Evolutionary conservation across 2,329 filamentous ascomycete species (phyloP), one percentile per base, ranked within the genome.

Genomic region (Chaetomium globosum): DNA sequence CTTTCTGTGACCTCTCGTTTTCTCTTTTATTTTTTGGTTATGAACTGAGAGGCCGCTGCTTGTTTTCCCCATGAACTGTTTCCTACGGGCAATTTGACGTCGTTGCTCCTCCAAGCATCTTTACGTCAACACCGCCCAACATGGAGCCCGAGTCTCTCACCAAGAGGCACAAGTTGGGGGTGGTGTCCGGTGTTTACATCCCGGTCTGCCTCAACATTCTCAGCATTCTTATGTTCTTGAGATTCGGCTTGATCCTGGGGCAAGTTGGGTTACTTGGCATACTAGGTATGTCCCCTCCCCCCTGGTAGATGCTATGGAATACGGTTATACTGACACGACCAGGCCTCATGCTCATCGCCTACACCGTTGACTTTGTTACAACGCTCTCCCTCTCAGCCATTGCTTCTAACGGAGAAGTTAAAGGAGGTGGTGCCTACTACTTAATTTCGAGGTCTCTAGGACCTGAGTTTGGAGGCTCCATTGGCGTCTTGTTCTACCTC

Each of bases 221-320:
- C 70, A 94, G 91, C 72, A 96, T 96, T 77, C 84, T 96, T 67
- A 96, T 96, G 91, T 96, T 96, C 78, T 81, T 96, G 72, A 87
- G 92, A 26, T 96, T 96, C 75, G 92, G 92, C 26, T 88, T 92
- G 71, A 91, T 96, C 64, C 81, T 96, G 26, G 92, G 92, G 9
- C 89, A 94, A 74, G 85, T 89, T 68, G 92, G 92, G 26, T 81
- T 96, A 53, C 69, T 94, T 52, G 92, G 91, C 58, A 95, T 93
- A 76, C 80, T 96, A 74, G 89, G 90, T 91, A 65, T 16, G 65
- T 53, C 33, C 23, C 23, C 28, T 12, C 9, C 23, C 5, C 16
- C 28, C 46, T 1, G 21, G 4, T 23, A 51, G 1, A 7, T 16
- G 5, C 39, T 7, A 43, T 43, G 16, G 7, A 43, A n/a, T 7